Conservation (phyloP, 495 filamentous ascomycete genomes). For the Talaromyces thailandensis region DNA sequence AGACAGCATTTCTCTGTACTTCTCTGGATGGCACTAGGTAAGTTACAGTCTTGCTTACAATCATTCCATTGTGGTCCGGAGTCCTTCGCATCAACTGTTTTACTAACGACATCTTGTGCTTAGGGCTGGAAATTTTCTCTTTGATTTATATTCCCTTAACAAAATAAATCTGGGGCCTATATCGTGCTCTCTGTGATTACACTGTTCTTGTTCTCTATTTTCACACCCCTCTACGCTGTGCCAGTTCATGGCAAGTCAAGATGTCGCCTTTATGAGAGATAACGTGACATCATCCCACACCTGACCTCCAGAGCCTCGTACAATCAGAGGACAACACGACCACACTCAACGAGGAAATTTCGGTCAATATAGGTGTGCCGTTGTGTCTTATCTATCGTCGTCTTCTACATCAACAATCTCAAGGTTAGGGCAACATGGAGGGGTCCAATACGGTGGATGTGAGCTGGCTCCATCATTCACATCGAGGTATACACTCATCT, state of each 20-base stretch:
- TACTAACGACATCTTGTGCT: background rate
- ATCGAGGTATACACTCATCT: slow-evolving; percentile 41
- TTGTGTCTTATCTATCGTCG: background rate
- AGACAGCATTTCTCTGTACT: background rate
- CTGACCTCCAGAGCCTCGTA: background rate
- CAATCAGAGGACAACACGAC: background rate
- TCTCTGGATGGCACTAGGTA: background rate
- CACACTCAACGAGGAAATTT: background rate
- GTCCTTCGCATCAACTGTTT: background rate
- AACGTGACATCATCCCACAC: slow-evolving; percentile 8
- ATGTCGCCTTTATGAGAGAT: slow-evolving; percentile 4
- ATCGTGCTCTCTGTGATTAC: background rate
- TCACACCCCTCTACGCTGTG: background rate
- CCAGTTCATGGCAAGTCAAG: background rate
- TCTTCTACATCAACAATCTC: background rate
- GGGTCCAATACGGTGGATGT: slow-evolving; percentile 59
- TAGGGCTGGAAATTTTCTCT: background rate
- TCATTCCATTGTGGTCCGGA: background rate
- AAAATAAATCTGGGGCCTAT: background rate
- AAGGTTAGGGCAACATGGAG: slow-evolving; percentile 34
- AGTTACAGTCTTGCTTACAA: background rate
- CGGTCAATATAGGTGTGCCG: background rate
- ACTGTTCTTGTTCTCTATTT: background rate
- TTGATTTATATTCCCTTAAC: background rate
- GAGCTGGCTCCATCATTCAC: slow-evolving; percentile 60